Evolutionary conservation across 116 monocot genomes (phyloP), one percentile per base, ranked within the genome.

Genomic region (Papilionanthe hybrid): DNA sequence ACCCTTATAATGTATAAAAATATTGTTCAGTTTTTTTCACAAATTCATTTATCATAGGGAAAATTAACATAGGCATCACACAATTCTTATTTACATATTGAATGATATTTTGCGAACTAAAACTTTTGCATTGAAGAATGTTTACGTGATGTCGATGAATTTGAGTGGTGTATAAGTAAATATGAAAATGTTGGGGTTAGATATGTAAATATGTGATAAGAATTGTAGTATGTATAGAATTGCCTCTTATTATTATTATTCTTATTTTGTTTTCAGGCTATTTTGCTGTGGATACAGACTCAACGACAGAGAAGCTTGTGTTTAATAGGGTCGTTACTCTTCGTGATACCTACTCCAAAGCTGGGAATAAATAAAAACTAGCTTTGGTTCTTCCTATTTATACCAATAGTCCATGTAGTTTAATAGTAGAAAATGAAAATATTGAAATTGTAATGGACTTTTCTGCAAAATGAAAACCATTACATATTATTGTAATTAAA

Each of bases 241-340:
- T 37, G 0, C 37, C 37, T 37, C 37, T 37, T 37, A 37, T 37
- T 37, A 37, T 37, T 37, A 37, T 37, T 0, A 37, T 2, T n/a
- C n/a, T n/a, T 37, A 1, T 37, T 49, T 48, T 78, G 84, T 20
- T 56, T 76, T n/a, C 89, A 93, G 93, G 93, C 44, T 93, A 91
- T 25, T 93, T 93, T 76, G 83, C 89, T 53, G 89, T 91, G 48
- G 93, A 93, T 69, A 57, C 77, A 69, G 93, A 93, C 82, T 93
- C 98, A 9, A 88, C 81, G 1, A 79, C 86, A 0, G 88, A 83
- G 43, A 94, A 91, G 68, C 86, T 93, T 10, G 93, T 94, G 1
- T 94, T 94, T 80, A 98, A 98, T 85, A 82, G 98, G 74, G 93
- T 91, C 43, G 91, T 98, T 32, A 94, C 94, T 4, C 88, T 98